Evolutionary conservation across 176 grass and related monocot genomes (phyloP), one percentile per base, ranked within the genome.

Genomic region (Typha latifolia): DNA sequence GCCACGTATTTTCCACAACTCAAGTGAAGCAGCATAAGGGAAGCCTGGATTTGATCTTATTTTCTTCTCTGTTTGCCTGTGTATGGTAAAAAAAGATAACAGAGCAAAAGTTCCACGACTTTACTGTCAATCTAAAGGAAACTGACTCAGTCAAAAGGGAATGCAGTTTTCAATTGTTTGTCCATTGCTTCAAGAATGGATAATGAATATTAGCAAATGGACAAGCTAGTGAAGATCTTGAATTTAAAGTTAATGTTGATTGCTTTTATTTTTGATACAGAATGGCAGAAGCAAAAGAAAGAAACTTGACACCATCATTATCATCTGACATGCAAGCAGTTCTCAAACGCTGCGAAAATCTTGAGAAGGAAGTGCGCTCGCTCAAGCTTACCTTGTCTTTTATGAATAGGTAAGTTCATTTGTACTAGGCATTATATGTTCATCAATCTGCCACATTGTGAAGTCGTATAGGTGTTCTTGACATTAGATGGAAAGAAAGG

Each of bases 221-320:
- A 14, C 6, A 13, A 51, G 49, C 49, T 4, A 53, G 51, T 53
- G 51, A 13, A 59, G 20, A 59, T 9, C n/a, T 59, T 59, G 53
- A 10, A 22, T 59, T 59, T 3, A 59, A 59, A 59, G 15, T 59
- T 6, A 14, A 22, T 59, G 2, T 22, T 59, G 18, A 59, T 19
- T 3, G 5, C 53, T 59, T 51, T 5, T 67, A 51, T 47, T 69
- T 68, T 23, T 84, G 29, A 31, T 70, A 69, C 31, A 91, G 88
- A 82, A 91, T 91, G 88, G 88, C 88, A 57, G 88, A 91, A 78
- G 84, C 84, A 31, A 91, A 91, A 69, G 83, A 91, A 72, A 81
- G 80, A 84, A 86, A 78, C 64, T 78, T 68, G 4, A 80, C 80
- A 3, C 88, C 84, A 13, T 62, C 70, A 69, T 68, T 91, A 80